These are phyloP conservation scores for Abelmoschus esculentus DNA, from an alignment of 345 rosid species.

Conservation along the genomic window DNA sequence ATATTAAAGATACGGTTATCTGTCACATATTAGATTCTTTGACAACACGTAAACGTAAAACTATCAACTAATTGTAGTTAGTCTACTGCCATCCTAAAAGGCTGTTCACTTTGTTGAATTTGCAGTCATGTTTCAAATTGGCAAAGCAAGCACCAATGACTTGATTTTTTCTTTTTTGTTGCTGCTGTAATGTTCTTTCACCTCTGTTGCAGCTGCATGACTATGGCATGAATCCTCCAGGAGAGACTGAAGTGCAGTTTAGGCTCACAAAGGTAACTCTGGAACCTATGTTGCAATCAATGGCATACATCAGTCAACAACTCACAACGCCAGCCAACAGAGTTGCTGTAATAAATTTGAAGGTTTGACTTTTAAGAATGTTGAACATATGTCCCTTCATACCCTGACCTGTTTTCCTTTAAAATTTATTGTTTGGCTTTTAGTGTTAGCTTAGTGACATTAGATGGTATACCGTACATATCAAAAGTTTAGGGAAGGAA, in stretches of 20 bases:
- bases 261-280: constrained; percentile 48
- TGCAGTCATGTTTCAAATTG: not conserved
- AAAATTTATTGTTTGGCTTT: not conserved
- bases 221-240: constrained; percentile 47
- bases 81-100: not conserved
- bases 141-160: not conserved
- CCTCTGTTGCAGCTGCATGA: constrained; percentile 42
- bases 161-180: constrained; percentile 12
- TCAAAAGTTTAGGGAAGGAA: no score
- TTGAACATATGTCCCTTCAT: not conserved
- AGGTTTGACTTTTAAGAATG: no score
- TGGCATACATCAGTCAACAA: constrained; percentile 61
- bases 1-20: constrained; percentile 2
- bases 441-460: not conserved
- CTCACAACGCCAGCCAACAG: constrained; percentile 48
- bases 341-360: constrained; percentile 43
- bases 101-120: not conserved
- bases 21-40: not conserved
- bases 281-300: constrained; percentile 63
- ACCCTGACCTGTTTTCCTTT: not conserved
- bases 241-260: constrained; percentile 50
- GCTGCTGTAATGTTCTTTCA: constrained; percentile 5
- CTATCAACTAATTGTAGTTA: not conserved
- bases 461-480: not conserved
- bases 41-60: not conserved